phyloP scores from a whole-genome alignment of 257 asterid species.

The Solanum clarkiae region DNA sequence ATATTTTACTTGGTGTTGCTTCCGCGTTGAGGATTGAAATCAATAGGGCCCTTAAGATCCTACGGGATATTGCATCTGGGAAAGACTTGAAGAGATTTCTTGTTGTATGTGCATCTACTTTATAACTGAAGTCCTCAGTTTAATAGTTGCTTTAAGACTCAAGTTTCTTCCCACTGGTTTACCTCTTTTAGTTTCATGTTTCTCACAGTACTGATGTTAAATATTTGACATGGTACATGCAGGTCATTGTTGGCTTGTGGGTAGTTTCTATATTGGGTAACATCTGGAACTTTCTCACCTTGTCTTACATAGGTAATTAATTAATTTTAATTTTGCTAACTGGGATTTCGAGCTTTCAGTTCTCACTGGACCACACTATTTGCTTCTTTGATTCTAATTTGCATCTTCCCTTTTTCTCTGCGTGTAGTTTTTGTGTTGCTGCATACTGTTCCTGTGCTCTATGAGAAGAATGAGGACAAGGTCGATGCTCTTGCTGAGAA shows the following conservation, averaged over 20 bases:
- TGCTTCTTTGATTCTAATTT: neutral
- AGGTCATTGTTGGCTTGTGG: slow-evolving; percentile 78
- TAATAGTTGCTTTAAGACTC: neutral
- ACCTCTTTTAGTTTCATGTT: neutral
- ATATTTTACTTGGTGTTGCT: slow-evolving; percentile 57
- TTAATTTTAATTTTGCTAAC: neutral
- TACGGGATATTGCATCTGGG: slow-evolving; percentile 65
- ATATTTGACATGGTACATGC: neutral
- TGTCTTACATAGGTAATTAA: slow-evolving; percentile 55
- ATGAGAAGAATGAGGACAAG: slow-evolving; percentile 70
- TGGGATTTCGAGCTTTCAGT: neutral
- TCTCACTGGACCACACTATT: neutral
- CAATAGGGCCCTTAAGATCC: slow-evolving; percentile 45
- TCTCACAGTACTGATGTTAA: neutral
- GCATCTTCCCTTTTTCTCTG: neutral
- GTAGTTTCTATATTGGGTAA: slow-evolving; percentile 54
- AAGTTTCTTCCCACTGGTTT: slow-evolving; percentile 8
- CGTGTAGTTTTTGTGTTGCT: slow-evolving; percentile 43
- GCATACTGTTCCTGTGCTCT: slow-evolving; percentile 69
- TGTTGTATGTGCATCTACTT: slow-evolving; percentile 34
- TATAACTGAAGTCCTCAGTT: neutral
- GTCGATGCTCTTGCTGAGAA: slow-evolving; percentile 80
- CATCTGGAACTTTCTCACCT: slow-evolving; percentile 59
- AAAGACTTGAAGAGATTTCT: slow-evolving; percentile 73
- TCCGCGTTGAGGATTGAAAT: slow-evolving; percentile 55